Percentiles rank a stretch among this genome's conserved stretches.
Evolutionary conservation across 176 grass and related monocot species (phyloP).

Genomic region (Tillandsia leiboldiana): DNA sequence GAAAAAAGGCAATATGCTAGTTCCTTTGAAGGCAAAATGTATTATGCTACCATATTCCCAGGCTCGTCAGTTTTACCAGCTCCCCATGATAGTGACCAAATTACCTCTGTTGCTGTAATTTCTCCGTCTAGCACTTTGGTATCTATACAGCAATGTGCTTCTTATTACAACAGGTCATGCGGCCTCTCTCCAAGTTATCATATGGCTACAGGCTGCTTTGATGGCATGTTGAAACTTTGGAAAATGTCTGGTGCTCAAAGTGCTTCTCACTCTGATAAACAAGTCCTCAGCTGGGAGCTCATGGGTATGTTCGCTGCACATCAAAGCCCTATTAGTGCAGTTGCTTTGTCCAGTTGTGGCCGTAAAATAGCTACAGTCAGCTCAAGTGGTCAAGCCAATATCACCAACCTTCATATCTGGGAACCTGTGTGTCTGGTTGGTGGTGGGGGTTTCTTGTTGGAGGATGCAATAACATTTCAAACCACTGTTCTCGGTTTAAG

Average conservation of each 20-base stretch:
- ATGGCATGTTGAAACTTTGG: conserved; percentile 78
- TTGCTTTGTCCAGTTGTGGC: too few relatives aligned
- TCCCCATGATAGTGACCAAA: conserved; percentile 31
- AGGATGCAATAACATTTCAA: too few relatives aligned
- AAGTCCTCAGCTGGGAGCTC: conserved; percentile 50
- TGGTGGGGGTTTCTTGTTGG: too few relatives aligned
- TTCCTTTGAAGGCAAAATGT: conserved; percentile 35
- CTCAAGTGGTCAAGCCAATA: too few relatives aligned
- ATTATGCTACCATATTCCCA: conserved; percentile 36
- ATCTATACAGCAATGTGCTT: conserved; percentile 37
- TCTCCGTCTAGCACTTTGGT: conserved; percentile 32
- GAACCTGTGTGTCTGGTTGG: too few relatives aligned
- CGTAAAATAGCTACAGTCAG: too few relatives aligned
- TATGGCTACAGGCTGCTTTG: conserved; percentile 71
- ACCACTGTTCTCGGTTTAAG: too few relatives aligned
- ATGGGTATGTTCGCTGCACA: too few relatives aligned
- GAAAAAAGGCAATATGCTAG: conserved; percentile 38
- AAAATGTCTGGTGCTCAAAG: conserved; percentile 34
- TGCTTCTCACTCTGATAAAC: conserved; percentile 29
- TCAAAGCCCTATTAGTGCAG: too few relatives aligned
- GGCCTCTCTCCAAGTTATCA: conserved; percentile 40
- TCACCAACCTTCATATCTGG: too few relatives aligned
- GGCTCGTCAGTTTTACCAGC: conserved; percentile 50
- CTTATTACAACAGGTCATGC: conserved; percentile 21
- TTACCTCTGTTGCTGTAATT: conserved; percentile 54